Conservation (phyloP, 2,329 filamentous ascomycete genomes). For the Aspergillus thermomutatus region DNA sequence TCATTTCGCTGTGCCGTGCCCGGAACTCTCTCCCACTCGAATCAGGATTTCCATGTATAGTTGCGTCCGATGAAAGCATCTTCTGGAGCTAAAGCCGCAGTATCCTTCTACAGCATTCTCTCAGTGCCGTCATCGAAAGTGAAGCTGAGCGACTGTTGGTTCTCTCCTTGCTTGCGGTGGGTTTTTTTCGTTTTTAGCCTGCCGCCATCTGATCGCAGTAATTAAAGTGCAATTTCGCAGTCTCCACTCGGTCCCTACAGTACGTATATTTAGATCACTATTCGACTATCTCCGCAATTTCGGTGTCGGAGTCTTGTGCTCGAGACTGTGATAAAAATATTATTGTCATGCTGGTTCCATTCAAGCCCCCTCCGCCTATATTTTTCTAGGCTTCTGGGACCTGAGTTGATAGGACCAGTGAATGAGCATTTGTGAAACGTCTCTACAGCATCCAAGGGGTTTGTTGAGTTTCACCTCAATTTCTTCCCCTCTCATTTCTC, state of each 20-base stretch:
- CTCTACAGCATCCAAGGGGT: neutral
- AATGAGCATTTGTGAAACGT: neutral
- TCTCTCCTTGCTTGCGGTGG: no score
- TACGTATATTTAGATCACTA: no score
- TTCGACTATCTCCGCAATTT: slow-evolving; percentile 2
- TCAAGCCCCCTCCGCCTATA: neutral
- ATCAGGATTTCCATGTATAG: neutral
- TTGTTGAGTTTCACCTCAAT: neutral
- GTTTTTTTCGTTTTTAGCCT: no score
- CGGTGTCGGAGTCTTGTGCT: neutral
- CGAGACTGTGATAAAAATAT: neutral
- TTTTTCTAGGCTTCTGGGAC: neutral
- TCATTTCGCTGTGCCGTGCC: neutral
- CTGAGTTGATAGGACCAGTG: neutral
- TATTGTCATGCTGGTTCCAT: neutral
- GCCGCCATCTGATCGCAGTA: neutral
- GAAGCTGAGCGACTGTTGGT: neutral
- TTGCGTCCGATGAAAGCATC: neutral
- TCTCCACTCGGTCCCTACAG: neutral
- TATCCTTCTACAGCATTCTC: neutral
- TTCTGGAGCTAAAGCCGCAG: neutral
- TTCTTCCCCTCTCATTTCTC: neutral
- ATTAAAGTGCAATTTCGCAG: neutral
- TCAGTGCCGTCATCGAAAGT: neutral
- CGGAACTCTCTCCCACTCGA: neutral